Evolutionary conservation across 2,329 filamentous ascomycete genomes (phyloP).

Genomic region (Annulohypoxylon truncatum): DNA sequence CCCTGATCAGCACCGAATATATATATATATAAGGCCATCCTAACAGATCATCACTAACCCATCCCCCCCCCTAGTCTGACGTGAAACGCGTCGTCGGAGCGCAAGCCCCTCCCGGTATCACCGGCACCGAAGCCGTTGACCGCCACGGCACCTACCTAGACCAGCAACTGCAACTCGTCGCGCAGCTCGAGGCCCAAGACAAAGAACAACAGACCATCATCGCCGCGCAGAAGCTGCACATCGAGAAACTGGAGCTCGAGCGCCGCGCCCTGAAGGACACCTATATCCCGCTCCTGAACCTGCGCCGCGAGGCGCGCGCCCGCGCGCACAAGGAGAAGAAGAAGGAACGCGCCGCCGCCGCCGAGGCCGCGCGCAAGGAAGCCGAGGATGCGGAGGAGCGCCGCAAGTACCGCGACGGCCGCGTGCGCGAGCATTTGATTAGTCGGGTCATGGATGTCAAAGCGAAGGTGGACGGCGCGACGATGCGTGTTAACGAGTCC

Average conservation of each 20-base stretch:
- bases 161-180: not conserved
- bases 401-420: not conserved
- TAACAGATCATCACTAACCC: too few species aligned
- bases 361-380: not conserved
- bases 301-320: not conserved
- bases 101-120: not conserved
- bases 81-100: slow-evolving; percentile 22
- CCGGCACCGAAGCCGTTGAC: not conserved
- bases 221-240: slow-evolving; percentile 20
- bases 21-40: too few species aligned
- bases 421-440: slow-evolving; percentile 30
- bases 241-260: slow-evolving; percentile 20
- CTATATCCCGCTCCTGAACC: slow-evolving; percentile 19
- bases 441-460: slow-evolving; percentile 27
- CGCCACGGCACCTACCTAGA: not conserved
- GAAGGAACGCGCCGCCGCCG: too few species aligned
- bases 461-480: slow-evolving; percentile 25
- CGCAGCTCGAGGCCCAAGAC: slow-evolving; percentile 9
- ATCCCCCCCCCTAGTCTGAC: slow-evolving; percentile 34
- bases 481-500: slow-evolving; percentile 2
- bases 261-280: slow-evolving; percentile 11
- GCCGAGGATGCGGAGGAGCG: not conserved
- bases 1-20: too few species aligned
- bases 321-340: too few species aligned
- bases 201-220: slow-evolving; percentile 4